Evolutionary conservation across 2,329 filamentous ascomycete genomes (phyloP).

Genomic region (Westerdykella sp.): DNA sequence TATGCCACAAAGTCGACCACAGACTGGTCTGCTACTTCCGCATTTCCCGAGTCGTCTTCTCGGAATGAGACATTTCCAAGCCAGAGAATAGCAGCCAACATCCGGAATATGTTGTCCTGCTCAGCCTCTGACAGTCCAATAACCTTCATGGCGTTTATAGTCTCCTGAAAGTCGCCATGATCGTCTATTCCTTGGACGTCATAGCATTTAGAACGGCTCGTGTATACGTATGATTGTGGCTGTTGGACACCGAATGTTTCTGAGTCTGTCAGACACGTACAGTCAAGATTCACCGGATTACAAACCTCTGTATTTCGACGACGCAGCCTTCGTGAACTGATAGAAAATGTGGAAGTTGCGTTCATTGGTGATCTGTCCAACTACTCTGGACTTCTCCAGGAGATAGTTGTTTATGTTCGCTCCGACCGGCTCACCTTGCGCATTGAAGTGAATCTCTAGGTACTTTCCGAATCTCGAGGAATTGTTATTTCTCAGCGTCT

Average conservation of each 20-base stretch:
- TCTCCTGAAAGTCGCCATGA: conserved; percentile 79
- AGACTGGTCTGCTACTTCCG: conserved; percentile 77
- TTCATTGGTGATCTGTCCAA: conserved; percentile 91
- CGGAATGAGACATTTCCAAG: conserved; percentile 87
- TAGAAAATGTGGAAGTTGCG: conserved; percentile 99
- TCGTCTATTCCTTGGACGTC: conserved; percentile 95
- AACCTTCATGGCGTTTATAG: conserved; percentile 86
- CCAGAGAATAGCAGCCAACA: conserved; percentile 88
- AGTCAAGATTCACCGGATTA: background rate
- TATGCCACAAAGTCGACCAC: conserved; percentile 95
- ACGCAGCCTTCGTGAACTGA: conserved; percentile 93
- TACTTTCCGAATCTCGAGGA: conserved; percentile 98
- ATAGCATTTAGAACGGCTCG: conserved; percentile 87
- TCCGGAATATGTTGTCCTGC: conserved; percentile 94
- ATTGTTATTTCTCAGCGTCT: conserved; percentile 97
- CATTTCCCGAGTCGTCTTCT: conserved; percentile 86
- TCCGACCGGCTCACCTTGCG: conserved; percentile 82
- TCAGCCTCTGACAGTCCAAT: conserved; percentile 84
- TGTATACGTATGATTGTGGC: conserved; percentile 89
- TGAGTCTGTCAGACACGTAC: conserved; percentile 18
- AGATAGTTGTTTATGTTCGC: conserved; percentile 98
- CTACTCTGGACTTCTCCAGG: conserved; percentile 89
- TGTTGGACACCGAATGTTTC: conserved; percentile 85
- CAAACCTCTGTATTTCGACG: conserved; percentile 67
- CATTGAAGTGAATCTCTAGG: conserved; percentile 92